Percentiles rank a stretch among this genome's conserved stretches.
These are phyloP conservation scores for Lipomyces mesembrius DNA, from an alignment of 805 yeast genomes.

Conservation along the genomic window DNA sequence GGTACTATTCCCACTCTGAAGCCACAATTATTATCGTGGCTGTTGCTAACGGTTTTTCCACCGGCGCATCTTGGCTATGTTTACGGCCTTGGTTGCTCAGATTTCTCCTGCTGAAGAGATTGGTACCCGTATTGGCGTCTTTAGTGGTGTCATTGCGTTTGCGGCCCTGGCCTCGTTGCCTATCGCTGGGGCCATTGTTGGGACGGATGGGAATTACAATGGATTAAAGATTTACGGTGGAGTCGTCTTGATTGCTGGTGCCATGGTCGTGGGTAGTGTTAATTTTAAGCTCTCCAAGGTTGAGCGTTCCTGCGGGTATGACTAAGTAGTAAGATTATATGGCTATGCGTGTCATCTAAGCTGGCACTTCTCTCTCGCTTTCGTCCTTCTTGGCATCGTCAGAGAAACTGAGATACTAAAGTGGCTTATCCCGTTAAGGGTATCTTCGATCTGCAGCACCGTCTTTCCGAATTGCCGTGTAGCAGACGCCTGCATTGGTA, in stretches of 20 bases:
- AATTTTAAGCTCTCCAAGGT: constrained; percentile 6
- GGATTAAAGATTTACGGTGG: constrained; percentile 36
- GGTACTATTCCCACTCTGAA: constrained; percentile 16
- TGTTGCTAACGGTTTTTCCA: constrained; percentile 43
- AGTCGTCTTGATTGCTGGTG: constrained; percentile 22
- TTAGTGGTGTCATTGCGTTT: constrained; percentile 60
- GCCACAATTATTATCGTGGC: constrained; percentile 38
- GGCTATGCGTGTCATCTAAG: too few relatives aligned
- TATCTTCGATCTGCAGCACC: too few relatives aligned
- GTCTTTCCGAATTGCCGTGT: too few relatives aligned
- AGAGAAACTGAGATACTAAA: not conserved
- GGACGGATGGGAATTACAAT: constrained; percentile 21
- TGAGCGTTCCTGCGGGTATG: not conserved
- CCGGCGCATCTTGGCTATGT: constrained; percentile 45
- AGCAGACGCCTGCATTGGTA: not conserved
- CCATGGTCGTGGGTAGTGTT: constrained; percentile 7
- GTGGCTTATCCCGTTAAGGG: not conserved
- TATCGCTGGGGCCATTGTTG: constrained; percentile 42
- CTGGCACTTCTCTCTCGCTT: not conserved
- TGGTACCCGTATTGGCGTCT: constrained; percentile 60
- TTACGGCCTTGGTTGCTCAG: constrained; percentile 44
- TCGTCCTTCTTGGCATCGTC: not conserved
- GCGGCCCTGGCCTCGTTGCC: constrained; percentile 47
- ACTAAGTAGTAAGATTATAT: too few relatives aligned
- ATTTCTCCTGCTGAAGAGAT: constrained; percentile 40